These are phyloP conservation scores for Podospora tetraspora DNA, from an alignment of 495 filamentous ascomycete species.

Conservation along the genomic window DNA sequence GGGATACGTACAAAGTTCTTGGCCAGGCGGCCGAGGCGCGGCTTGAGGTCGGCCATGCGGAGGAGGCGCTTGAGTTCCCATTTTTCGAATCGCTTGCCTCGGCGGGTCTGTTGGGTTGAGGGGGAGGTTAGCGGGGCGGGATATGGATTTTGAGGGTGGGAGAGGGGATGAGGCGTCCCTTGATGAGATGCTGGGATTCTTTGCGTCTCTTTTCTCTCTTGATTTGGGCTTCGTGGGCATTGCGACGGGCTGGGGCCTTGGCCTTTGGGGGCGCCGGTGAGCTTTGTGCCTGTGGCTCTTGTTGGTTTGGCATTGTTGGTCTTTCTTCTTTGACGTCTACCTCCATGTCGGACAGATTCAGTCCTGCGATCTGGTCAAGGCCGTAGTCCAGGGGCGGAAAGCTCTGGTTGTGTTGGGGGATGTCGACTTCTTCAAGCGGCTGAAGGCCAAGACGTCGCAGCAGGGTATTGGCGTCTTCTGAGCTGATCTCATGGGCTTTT, in stretches of 20 bases:
- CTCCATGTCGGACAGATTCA: neutral
- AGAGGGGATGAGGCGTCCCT: neutral
- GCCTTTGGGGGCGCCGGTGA: too few relatives aligned
- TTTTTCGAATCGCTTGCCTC: neutral
- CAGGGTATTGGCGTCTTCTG: neutral
- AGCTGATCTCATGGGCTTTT: neutral
- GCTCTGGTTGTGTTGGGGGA: too few relatives aligned
- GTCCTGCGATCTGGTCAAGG: neutral
- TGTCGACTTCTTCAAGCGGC: too few relatives aligned
- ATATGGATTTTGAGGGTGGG: too few relatives aligned
- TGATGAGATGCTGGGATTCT: neutral
- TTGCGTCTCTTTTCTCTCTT: neutral
- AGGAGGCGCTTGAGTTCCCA: neutral
- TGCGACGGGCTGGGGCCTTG: neutral
- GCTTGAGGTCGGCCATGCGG: neutral
- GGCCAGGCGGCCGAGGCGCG: neutral
- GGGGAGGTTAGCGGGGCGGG: neutral
- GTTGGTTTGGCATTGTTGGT: too few relatives aligned
- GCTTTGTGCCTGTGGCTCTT: too few relatives aligned
- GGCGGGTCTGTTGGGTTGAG: neutral
- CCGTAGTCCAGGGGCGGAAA: neutral
- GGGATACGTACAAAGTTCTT: neutral
- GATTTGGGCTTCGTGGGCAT: neutral
- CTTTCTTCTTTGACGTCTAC: too few relatives aligned
- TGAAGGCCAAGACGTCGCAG: too few relatives aligned